These are phyloP conservation scores for Teunomyces lycoperdinae DNA, from an alignment of 805 yeast genomes.

Conservation along the genomic window DNA sequence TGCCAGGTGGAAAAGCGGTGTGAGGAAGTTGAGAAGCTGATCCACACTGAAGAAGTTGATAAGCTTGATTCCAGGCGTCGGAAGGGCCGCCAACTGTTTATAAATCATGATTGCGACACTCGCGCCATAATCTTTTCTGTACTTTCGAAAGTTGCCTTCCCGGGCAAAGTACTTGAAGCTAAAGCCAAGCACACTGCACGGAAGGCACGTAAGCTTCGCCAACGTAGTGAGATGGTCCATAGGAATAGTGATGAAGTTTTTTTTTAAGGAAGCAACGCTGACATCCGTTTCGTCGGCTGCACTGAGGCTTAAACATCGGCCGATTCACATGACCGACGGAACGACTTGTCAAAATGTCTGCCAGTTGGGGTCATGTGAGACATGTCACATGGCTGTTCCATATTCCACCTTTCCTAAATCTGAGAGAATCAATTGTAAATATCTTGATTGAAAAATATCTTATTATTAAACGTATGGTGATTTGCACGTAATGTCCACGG, in stretches of 20 bases:
- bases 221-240: background rate
- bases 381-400: background rate
- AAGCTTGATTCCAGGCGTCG: constrained; percentile 8
- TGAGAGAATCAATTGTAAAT: too few species aligned
- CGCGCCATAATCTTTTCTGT: constrained; percentile 8
- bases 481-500: too few species aligned
- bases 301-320: background rate
- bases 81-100: constrained; percentile 10
- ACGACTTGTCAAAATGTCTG: too few species aligned
- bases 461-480: too few species aligned
- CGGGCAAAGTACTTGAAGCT: constrained; percentile 9
- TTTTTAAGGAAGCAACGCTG: background rate
- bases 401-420: too few species aligned
- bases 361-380: background rate
- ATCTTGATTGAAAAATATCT: too few species aligned
- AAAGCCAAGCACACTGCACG: constrained; percentile 13
- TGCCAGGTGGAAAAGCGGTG: constrained; percentile 2
- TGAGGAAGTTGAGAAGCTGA: constrained; percentile 11
- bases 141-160: constrained; percentile 17
- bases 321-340: too few species aligned
- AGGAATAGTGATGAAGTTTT: background rate
- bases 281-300: background rate
- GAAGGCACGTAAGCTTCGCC: constrained; percentile 10
- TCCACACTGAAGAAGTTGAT: constrained; percentile 6
- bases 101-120: constrained; percentile 14